phyloP scores from a whole-genome alignment of 164 flowering plant species.

The Paratinospora sagittata region DNA sequence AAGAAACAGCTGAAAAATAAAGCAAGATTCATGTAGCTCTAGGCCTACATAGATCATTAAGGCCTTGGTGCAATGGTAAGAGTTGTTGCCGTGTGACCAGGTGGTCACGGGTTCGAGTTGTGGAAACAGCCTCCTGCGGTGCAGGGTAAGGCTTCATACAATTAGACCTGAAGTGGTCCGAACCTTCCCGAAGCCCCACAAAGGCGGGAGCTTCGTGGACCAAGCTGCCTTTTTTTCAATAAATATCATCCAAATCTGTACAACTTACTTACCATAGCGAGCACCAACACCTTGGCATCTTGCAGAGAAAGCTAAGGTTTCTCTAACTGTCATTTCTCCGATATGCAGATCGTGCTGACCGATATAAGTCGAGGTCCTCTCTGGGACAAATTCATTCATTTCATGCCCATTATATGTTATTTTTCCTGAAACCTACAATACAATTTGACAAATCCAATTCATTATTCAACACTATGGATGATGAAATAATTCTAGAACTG shows the following conservation, averaged over 20 bases:
- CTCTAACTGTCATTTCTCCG: slow-evolving; percentile 58
- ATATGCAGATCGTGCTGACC: slow-evolving; percentile 58
- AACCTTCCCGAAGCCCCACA: too few species aligned
- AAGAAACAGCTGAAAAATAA: too few species aligned
- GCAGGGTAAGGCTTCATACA: too few species aligned
- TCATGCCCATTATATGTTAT: slow-evolving; percentile 71
- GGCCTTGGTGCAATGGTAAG: too few species aligned
- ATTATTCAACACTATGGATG: not conserved
- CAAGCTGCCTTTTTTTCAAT: too few species aligned
- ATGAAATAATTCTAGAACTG: not conserved
- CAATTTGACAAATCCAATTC: not conserved
- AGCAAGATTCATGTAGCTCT: too few species aligned
- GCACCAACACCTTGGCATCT: slow-evolving; percentile 65
- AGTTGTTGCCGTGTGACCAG: too few species aligned
- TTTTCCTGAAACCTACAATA: slow-evolving; percentile 41
- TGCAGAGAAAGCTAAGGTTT: slow-evolving; percentile 52
- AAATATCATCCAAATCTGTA: not conserved
- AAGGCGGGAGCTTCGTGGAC: too few species aligned
- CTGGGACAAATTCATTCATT: slow-evolving; percentile 65
- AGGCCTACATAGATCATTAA: too few species aligned
- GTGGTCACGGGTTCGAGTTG: too few species aligned
- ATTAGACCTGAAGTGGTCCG: too few species aligned
- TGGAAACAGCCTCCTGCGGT: too few species aligned
- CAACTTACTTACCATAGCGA: slow-evolving; percentile 34
- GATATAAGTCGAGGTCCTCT: slow-evolving; percentile 57